Conservation (phyloP, 352 stramenopile species). For the Lagenidium giganteum region DNA sequence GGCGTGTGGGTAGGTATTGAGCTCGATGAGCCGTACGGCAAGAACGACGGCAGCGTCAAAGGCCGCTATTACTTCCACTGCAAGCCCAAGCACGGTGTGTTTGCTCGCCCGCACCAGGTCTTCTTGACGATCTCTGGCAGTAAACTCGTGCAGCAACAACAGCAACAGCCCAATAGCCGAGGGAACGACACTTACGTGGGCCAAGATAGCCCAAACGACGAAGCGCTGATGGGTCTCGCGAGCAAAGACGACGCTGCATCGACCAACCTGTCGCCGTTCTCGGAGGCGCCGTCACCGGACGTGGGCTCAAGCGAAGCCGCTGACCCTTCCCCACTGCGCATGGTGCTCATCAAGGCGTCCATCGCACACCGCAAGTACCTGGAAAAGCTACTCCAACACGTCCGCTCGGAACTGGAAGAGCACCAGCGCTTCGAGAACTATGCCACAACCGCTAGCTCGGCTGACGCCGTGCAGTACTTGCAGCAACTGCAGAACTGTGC, state of each 20-base stretch:
- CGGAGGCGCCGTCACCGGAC: conserved; percentile 19
- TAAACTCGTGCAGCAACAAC: conserved; percentile 47
- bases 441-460: conserved; percentile 67
- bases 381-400: conserved; percentile 55
- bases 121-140: conserved; percentile 56
- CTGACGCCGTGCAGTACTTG: conserved; percentile 79
- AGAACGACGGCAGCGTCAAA: conserved; percentile 84
- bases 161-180: conserved; percentile 27
- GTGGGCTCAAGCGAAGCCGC: conserved; percentile 21
- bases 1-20: conserved; percentile 75
- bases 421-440: conserved; percentile 77
- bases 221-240: conserved; percentile 19
- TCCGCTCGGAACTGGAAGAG: conserved; percentile 65
- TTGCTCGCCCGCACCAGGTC: conserved; percentile 71
- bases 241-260: conserved; percentile 18
- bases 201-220: conserved; percentile 20
- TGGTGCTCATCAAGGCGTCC: conserved; percentile 54
- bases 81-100: conserved; percentile 75
- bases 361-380: conserved; percentile 71
- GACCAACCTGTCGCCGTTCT: conserved; percentile 13
- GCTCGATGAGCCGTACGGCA: conserved; percentile 67
- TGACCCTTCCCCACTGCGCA: conserved; percentile 54
- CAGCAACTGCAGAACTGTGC: conserved; percentile 83
- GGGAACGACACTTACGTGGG: conserved; percentile 11
- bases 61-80: conserved; percentile 76